Percentiles rank a stretch among this genome's conserved stretches.
Evolutionary conservation across 148 eudicot genomes (phyloP).

Genomic region (Chenopodium berlandieri): DNA sequence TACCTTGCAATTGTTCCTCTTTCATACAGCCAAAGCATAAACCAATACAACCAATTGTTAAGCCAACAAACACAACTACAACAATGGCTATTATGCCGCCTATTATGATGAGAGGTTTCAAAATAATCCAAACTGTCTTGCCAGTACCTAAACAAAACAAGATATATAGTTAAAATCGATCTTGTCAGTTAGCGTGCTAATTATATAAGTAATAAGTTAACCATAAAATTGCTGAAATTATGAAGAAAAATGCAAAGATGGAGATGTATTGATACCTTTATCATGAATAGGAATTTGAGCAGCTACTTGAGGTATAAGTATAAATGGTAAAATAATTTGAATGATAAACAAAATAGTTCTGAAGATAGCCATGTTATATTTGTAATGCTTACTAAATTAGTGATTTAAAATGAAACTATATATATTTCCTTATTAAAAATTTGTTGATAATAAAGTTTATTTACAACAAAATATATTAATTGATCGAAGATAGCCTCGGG

Average conservation of each 20-base stretch:
- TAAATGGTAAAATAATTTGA: background rate
- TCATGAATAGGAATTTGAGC: constrained; percentile 1
- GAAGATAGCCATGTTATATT: background rate
- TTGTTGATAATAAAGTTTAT: no score
- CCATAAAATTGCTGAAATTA: background rate
- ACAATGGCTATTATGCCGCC: background rate
- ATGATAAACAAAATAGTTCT: background rate
- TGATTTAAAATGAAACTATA: no score
- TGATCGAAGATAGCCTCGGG: no score
- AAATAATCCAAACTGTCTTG: background rate
- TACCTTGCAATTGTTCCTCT: background rate
- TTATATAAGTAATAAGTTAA: background rate
- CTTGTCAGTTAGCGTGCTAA: background rate
- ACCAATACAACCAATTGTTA: background rate
- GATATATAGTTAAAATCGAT: background rate
- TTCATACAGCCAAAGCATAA: background rate
- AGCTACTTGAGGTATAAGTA: background rate
- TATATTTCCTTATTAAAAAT: no score
- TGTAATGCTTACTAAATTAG: no score
- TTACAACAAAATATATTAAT: no score
- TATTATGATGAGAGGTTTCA: background rate
- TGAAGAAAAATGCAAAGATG: background rate
- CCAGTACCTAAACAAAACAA: background rate
- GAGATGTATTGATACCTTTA: background rate
- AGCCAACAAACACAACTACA: background rate